These are phyloP conservation scores for Coleophoma crateriformis DNA, from an alignment of 2,329 filamentous ascomycete genomes.

Conservation along the genomic window DNA sequence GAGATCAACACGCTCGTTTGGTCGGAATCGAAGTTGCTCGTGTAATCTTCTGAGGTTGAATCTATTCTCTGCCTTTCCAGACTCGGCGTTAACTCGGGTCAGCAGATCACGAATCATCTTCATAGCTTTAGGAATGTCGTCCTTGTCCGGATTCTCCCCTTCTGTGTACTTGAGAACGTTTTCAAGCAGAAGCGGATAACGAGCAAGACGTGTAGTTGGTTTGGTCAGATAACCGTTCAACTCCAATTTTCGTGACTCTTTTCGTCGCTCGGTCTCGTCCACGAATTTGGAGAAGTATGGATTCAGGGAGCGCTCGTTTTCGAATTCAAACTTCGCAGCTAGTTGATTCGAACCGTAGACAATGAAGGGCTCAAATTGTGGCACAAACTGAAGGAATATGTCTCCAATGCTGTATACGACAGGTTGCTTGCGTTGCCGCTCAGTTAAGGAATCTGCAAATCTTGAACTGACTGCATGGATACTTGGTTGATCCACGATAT, in stretches of 20 bases:
- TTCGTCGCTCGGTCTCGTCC: constrained; percentile 91
- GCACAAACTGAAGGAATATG: constrained; percentile 88
- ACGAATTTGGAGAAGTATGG: constrained; percentile 84
- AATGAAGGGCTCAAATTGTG: constrained; percentile 93
- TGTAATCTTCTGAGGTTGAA: constrained; percentile 93
- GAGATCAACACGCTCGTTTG: constrained; percentile 86
- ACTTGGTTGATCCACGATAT: constrained; percentile 76
- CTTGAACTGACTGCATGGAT: constrained; percentile 88
- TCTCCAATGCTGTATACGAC: constrained; percentile 89
- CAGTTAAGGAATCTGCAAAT: constrained; percentile 82
- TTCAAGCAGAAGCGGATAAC: constrained; percentile 88
- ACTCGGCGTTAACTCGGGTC: constrained; percentile 85
- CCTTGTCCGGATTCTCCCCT: constrained; percentile 81
- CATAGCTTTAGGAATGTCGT: constrained; percentile 87
- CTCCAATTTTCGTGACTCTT: constrained; percentile 94
- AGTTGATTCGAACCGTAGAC: constrained; percentile 93
- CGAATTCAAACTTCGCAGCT: constrained; percentile 96
- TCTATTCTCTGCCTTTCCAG: constrained; percentile 93
- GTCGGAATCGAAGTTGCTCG: constrained; percentile 83
- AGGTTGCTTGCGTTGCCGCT: constrained; percentile 82
- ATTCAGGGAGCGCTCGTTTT: constrained; percentile 88
- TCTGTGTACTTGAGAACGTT: constrained; percentile 89
- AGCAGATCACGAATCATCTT: constrained; percentile 82
- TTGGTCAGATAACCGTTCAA: constrained; percentile 97
- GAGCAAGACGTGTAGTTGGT: constrained; percentile 87